Conservation (phyloP, 768 basidiomycete genomes). For the Rhizopogon rudus region DNA sequence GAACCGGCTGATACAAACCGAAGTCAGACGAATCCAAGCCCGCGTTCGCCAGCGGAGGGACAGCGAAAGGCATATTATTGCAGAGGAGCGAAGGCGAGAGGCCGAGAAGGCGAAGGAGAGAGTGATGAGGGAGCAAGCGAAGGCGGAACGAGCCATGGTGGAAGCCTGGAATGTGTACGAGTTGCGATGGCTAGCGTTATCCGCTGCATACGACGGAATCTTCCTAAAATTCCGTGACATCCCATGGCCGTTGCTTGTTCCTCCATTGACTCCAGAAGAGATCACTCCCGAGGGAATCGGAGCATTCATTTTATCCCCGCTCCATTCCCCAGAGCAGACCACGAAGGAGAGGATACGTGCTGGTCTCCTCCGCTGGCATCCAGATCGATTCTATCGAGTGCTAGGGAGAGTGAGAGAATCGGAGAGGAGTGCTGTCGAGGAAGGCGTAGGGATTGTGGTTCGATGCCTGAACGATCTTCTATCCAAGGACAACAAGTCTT, state of each 20-base stretch:
- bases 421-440: constrained; percentile 52
- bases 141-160: constrained; percentile 38
- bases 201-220: constrained; percentile 33
- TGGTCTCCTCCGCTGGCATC: constrained; percentile 77
- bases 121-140: constrained; percentile 38
- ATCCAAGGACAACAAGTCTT: constrained; percentile 30
- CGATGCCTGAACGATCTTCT: constrained; percentile 65
- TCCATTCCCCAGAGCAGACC: constrained; percentile 53
- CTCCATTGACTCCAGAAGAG: constrained; percentile 41
- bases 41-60: constrained; percentile 47
- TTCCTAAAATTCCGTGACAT: constrained; percentile 52
- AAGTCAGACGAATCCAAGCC: constrained; percentile 48
- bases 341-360: constrained; percentile 62
- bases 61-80: constrained; percentile 40
- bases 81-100: constrained; percentile 40
- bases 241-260: constrained; percentile 62
- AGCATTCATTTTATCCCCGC: constrained; percentile 58
- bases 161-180: constrained; percentile 67
- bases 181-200: constrained; percentile 52
- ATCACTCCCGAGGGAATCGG: constrained; percentile 52
- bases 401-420: constrained; percentile 45
- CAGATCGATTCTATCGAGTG: constrained; percentile 65
- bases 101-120: constrained; percentile 33
- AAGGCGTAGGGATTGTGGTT: constrained; percentile 60
- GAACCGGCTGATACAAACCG: constrained; percentile 45